phyloP scores from a whole-genome alignment of 345 rosid species.

The Dimocarpus longan region DNA sequence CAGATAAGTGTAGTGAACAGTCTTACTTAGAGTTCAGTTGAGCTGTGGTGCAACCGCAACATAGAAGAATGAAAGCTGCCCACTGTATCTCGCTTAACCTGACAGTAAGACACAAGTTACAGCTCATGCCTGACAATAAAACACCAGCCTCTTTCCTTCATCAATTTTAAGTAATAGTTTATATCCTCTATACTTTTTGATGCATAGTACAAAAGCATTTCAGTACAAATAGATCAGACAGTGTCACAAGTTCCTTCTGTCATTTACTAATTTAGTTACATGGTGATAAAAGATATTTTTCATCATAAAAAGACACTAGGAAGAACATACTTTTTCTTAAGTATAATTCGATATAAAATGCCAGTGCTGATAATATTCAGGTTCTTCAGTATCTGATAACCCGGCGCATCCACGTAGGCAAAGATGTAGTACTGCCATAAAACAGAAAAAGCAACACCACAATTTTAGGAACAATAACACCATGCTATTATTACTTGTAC shows the following conservation, averaged over 20 bases:
- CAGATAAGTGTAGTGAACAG: conserved; percentile 7
- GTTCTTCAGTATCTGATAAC: conserved; percentile 97
- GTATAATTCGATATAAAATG: conserved; percentile 84
- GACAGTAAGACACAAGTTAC: conserved; percentile 23
- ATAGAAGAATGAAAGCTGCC: conserved; percentile 89
- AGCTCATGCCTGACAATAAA: conserved; percentile 5
- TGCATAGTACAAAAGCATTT: conserved; percentile 1
- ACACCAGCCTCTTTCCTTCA: conserved; percentile 15
- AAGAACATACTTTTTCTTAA: conserved; percentile 76
- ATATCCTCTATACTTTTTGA: not conserved
- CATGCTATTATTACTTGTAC: not conserved
- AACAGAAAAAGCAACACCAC: conserved; percentile 17
- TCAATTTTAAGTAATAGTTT: not conserved
- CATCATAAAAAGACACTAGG: conserved; percentile 7
- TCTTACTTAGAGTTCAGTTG: conserved; percentile 89
- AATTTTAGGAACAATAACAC: conserved; percentile 13
- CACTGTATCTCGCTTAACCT: conserved; percentile 96
- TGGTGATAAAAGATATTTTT: not conserved
- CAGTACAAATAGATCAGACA: not conserved
- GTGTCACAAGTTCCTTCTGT: not conserved
- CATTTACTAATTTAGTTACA: not conserved
- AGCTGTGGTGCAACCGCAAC: conserved; percentile 98
- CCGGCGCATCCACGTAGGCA: conserved; percentile 97
- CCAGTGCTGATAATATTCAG: conserved; percentile 95
- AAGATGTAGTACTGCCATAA: conserved; percentile 89